These are phyloP conservation scores for Amanita molliuscula DNA, from an alignment of 768 basidiomycete genomes.

Conservation along the genomic window DNA sequence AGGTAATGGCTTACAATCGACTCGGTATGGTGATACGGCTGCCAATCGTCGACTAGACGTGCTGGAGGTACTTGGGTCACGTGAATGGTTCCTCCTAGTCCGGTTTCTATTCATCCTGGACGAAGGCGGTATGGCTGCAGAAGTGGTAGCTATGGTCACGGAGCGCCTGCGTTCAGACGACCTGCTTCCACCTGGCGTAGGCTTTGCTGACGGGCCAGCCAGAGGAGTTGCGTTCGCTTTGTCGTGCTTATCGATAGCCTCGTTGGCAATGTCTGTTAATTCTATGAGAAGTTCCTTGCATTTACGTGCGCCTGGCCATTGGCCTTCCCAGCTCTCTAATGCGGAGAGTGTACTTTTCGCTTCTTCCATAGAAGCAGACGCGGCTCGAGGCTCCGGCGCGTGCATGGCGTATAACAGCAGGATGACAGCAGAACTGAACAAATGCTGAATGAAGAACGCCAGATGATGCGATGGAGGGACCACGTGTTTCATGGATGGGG, in stretches of 20 bases:
- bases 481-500: constrained; percentile 74
- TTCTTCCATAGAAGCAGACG: constrained; percentile 73
- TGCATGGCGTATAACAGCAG: constrained; percentile 84
- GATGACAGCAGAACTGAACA: constrained; percentile 84
- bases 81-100: constrained; percentile 46
- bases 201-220: constrained; percentile 14
- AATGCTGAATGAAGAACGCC: constrained; percentile 82
- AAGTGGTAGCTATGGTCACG: constrained; percentile 37
- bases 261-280: constrained; percentile 56
- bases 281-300: constrained; percentile 75
- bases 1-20: constrained; percentile 40
- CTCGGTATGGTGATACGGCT: constrained; percentile 54
- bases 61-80: constrained; percentile 36
- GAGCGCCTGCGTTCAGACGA: constrained; percentile 48
- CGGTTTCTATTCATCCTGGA: constrained; percentile 36
- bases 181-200: constrained; percentile 15
- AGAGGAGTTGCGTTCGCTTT: constrained; percentile 12
- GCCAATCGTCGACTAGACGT: constrained; percentile 39
- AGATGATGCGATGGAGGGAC: constrained; percentile 82
- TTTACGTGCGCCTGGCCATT: constrained; percentile 83
- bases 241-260: constrained; percentile 42
- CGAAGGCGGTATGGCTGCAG: constrained; percentile 24
- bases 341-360: constrained; percentile 62
- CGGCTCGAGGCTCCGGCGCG: constrained; percentile 51
- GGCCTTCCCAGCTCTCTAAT: constrained; percentile 73